phyloP scores from a whole-genome alignment of 2,329 filamentous ascomycete genomes.

The Exophiala xenobiotica region DNA sequence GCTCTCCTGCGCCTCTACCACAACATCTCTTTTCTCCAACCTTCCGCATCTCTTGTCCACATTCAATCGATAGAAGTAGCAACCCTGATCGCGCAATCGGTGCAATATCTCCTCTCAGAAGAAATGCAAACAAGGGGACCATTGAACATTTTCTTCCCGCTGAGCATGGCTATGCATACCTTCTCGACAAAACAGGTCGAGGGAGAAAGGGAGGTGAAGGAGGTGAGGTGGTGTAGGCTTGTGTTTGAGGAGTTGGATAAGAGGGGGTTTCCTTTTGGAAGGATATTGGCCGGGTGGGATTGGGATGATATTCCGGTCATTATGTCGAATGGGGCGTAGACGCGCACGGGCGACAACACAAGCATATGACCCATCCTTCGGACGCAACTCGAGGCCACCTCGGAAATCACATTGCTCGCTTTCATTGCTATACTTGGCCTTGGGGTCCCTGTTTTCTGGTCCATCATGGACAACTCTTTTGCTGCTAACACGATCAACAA shows the following conservation, averaged over 20 bases:
- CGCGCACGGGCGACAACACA: no score
- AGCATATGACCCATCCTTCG: no score
- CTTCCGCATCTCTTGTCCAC: neutral
- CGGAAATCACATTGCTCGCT: no score
- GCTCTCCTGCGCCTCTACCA: conserved; percentile 11
- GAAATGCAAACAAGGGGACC: conserved; percentile 10
- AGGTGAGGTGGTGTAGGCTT: neutral
- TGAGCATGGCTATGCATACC: conserved; percentile 10
- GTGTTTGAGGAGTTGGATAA: conserved; percentile 11
- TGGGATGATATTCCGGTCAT: conserved; percentile 16
- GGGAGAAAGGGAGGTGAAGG: neutral
- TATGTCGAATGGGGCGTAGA: no score
- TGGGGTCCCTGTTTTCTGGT: no score
- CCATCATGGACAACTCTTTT: no score
- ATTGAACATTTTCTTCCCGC: conserved; percentile 9
- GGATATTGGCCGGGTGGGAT: conserved; percentile 8
- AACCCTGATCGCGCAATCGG: conserved; percentile 8
- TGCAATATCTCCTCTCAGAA: conserved; percentile 17
- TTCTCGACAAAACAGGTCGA: conserved; percentile 4
- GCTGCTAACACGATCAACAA: no score
- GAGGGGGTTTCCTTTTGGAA: conserved; percentile 14
- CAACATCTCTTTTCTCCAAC: conserved; percentile 3
- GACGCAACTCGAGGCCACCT: no score
- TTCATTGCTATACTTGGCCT: no score
- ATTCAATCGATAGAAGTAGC: conserved; percentile 4